phyloP scores from a whole-genome alignment of 208 protist genomes.

The Herpetomonas samuelpessoai region DNA sequence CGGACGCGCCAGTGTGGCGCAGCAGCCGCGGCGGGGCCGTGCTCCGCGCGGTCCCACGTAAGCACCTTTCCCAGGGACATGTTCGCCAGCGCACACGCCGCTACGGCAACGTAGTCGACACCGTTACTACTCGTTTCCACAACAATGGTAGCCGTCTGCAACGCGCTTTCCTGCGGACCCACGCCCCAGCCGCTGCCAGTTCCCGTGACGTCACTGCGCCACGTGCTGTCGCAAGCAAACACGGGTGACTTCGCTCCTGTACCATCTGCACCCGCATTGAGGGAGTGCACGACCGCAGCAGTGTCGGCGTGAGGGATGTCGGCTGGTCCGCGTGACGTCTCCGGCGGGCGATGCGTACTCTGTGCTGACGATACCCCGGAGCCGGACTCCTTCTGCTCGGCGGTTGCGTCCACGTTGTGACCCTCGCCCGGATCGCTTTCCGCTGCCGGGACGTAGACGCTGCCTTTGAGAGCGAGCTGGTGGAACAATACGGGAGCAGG shows the following conservation, averaged over 20 bases:
- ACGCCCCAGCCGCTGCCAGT: too few species aligned
- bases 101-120: conserved; percentile 57
- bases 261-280: conserved; percentile 2
- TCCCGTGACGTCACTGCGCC: too few species aligned
- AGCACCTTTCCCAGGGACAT: conserved; percentile 21
- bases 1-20: conserved; percentile 35
- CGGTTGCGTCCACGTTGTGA: too few species aligned
- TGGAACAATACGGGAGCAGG: conserved; percentile 3
- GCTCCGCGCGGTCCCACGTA: conserved; percentile 37
- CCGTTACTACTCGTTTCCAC: conserved; percentile 81
- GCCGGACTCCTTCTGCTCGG: too few species aligned
- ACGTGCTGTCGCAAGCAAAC: too few species aligned
- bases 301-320: too few species aligned
- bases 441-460: too few species aligned
- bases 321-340: too few species aligned
- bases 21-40: conserved; percentile 11
- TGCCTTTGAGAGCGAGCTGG: background rate
- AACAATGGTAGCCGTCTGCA: conserved; percentile 17
- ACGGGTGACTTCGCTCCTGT: conserved; percentile 3
- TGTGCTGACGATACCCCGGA: too few species aligned
- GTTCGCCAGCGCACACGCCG: conserved; percentile 8
- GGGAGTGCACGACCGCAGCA: background rate
- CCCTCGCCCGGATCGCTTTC: too few species aligned
- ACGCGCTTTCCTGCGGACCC: too few species aligned
- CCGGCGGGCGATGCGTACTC: too few species aligned